Base-by-base conservation (phyloP, 2,329 filamentous ascomycete genomes). In the Eurotiales sp. region DNA sequence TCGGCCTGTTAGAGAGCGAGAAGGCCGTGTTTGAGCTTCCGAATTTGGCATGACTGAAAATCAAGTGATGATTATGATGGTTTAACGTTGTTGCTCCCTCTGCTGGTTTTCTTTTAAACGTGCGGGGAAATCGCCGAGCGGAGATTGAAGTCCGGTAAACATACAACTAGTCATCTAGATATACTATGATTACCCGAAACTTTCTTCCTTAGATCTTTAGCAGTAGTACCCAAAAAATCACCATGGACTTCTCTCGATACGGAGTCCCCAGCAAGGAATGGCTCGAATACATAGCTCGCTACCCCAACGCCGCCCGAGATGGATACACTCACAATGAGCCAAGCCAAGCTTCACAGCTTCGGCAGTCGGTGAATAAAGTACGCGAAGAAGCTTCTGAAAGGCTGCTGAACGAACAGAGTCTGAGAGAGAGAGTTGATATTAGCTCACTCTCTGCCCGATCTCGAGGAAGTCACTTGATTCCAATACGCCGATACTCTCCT, bases 1-100 rank as follows among this genome's bases (percentile, higher is more conserved):
- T 11, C 67, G 62, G 0, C 64, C 49, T 3, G 30, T 32, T 45
- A 45, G 29, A n/a, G 25, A 32, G 43, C 43, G 43, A n/a, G 25
- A 32, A 8, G 43, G 23, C n/a, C 43, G 43, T 27, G 10, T 10
- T 5, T 5, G 25, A 27, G 25, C 25, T 27, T 27, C 10, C 25
- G 10, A 27, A 10, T 27, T 10, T 10, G 25, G 10, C 25, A 27
- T 27, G 5, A 27, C 10, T 27, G 25, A n/a, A n/a, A n/a, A n/a
- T n/a, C n/a, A n/a, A n/a, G n/a, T n/a, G n/a, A n/a, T n/a, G n/a
- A n/a, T n/a, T n/a, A n/a, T n/a, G n/a, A n/a, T n/a, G n/a, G n/a
- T n/a, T n/a, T n/a, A n/a, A n/a, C n/a, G n/a, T n/a, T n/a, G n/a
- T n/a, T n/a, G n/a, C n/a, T n/a, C n/a, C n/a, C n/a, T n/a, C n/a